Conservation (phyloP, 495 filamentous ascomycete genomes). For the Penicillium dipodomyicola region DNA sequence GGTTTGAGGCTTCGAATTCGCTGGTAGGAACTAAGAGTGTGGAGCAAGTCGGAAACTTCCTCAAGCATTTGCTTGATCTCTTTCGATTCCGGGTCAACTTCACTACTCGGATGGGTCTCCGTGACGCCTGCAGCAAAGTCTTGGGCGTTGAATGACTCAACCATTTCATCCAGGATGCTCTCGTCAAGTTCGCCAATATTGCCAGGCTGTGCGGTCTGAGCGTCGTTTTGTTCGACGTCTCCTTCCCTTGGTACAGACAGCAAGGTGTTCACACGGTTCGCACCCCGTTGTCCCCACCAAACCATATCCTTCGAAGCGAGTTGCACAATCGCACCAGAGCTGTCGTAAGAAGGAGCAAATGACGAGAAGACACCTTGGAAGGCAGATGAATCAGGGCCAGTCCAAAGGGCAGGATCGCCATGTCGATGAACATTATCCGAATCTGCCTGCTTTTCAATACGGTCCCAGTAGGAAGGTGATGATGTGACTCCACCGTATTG, state of each 20-base stretch:
- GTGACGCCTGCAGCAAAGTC: conserved; percentile 32
- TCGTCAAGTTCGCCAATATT: conserved; percentile 50
- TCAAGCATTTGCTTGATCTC: conserved; percentile 69
- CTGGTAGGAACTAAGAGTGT: conserved; percentile 84
- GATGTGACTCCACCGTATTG: conserved; percentile 46
- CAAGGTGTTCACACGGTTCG: conserved; percentile 54
- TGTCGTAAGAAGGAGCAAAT: conserved; percentile 82
- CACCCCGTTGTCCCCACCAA: conserved; percentile 85
- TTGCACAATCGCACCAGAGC: conserved; percentile 70
- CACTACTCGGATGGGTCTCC: conserved; percentile 42
- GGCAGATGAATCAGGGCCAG: conserved; percentile 50
- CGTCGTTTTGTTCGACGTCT: conserved; percentile 31
- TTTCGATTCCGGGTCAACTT: conserved; percentile 50
- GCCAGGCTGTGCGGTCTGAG: conserved; percentile 42
- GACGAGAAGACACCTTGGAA: conserved; percentile 83
- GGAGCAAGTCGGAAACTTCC: conserved; percentile 78
- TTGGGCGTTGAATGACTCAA: conserved; percentile 47
- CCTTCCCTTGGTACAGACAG: conserved; percentile 44
- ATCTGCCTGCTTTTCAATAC: conserved; percentile 37
- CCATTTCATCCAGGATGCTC: conserved; percentile 47
- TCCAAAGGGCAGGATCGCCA: conserved; percentile 37
- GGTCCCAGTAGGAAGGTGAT: conserved; percentile 43
- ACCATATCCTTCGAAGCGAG: conserved; percentile 66
- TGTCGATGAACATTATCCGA: conserved; percentile 13
- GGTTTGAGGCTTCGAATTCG: conserved; percentile 68